Percentiles rank a stretch among this genome's conserved stretches.
Conservation (phyloP, 2,329 filamentous ascomycete species). For the Fusarium sp. region DNA sequence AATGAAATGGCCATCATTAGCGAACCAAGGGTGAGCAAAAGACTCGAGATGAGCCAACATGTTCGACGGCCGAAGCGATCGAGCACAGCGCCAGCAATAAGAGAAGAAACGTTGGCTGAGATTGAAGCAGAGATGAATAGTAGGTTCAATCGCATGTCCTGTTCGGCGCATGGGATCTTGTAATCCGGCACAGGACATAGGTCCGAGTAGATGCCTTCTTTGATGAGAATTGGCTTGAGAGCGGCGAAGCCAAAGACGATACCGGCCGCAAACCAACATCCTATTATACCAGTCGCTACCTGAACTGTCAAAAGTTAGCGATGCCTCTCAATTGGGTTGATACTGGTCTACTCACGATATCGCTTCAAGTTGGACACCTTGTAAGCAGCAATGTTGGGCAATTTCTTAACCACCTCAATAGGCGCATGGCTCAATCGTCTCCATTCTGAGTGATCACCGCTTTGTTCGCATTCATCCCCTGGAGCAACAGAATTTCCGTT, state of each 20-base stretch:
- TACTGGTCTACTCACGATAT: slow-evolving; percentile 33
- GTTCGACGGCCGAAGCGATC: slow-evolving; percentile 83
- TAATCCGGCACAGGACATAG: slow-evolving; percentile 63
- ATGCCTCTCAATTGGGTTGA: accelerated
- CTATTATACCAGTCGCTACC: slow-evolving; percentile 75
- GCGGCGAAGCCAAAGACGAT: slow-evolving; percentile 87
- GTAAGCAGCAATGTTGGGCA: slow-evolving; percentile 50
- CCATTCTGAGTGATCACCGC: slow-evolving; percentile 37
- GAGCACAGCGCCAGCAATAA: slow-evolving; percentile 85
- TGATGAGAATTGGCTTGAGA: slow-evolving; percentile 82
- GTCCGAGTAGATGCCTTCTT: slow-evolving; percentile 77
- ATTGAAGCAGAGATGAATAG: slow-evolving; percentile 94
- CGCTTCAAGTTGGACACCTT: slow-evolving; percentile 48
- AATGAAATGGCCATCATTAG: slow-evolving; percentile 78
- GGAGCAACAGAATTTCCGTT: neutral
- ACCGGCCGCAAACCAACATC: slow-evolving; percentile 82
- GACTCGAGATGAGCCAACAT: slow-evolving; percentile 77
- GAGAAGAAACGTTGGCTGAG: slow-evolving; percentile 84
- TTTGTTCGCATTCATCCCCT: slow-evolving; percentile 14
- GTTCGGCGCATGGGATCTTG: slow-evolving; percentile 59
- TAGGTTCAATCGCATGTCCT: slow-evolving; percentile 75
- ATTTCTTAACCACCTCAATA: slow-evolving; percentile 39
- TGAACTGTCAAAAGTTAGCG: slow-evolving; percentile 64
- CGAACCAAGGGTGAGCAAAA: slow-evolving; percentile 75
- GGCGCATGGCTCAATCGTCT: slow-evolving; percentile 48